Conservation (phyloP, 2,329 filamentous ascomycete genomes). For the Lachnellula hyalina region DNA sequence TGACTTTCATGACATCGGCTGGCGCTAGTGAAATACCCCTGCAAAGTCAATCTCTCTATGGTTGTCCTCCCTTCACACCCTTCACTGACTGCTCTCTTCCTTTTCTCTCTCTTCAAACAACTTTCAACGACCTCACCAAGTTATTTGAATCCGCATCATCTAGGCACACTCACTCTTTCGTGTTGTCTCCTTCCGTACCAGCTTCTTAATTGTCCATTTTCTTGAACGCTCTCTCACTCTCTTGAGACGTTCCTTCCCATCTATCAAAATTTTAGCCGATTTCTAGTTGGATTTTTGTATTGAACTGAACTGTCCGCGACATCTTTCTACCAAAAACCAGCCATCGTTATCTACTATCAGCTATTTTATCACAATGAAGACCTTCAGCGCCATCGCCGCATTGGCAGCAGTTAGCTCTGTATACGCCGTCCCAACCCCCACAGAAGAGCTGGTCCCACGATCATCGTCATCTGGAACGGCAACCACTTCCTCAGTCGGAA, state of each 20-base stretch:
- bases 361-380: constrained; percentile 25
- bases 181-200: constrained; percentile 9
- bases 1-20: not conserved
- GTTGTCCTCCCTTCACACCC: not conserved
- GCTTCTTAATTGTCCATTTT: constrained; percentile 11
- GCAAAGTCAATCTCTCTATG: not conserved
- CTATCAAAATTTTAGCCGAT: not conserved
- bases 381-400: constrained; percentile 24
- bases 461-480: constrained; percentile 21
- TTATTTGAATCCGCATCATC: not conserved
- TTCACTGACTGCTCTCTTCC: not conserved
- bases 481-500: constrained; percentile 13
- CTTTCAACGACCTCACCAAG: constrained; percentile 2
- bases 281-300: no score
- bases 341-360: not conserved
- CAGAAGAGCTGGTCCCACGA: constrained; percentile 16
- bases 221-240: constrained; percentile 21
- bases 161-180: constrained; percentile 21
- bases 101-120: not conserved
- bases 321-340: not conserved
- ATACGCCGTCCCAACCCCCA: constrained; percentile 18
- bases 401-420: constrained; percentile 24
- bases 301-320: no score
- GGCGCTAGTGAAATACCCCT: not conserved
- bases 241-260: constrained; percentile 12